Conservation (phyloP, 345 rosid species). For the Noccaea bulbosa region DNA sequence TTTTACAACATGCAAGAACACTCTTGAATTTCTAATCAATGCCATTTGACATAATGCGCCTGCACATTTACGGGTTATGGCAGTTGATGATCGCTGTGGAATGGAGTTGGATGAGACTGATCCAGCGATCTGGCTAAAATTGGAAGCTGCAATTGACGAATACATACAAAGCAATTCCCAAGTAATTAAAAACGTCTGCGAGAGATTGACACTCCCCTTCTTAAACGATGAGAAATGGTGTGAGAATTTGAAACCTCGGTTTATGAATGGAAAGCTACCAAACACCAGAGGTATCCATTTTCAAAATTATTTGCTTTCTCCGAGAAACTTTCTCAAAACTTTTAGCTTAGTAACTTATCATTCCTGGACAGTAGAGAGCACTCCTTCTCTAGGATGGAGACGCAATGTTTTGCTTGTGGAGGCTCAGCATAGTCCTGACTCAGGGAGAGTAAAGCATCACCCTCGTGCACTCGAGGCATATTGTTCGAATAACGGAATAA, state of each 20-base stretch:
- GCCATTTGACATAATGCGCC: not conserved
- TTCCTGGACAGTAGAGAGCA: slow-evolving; percentile 55
- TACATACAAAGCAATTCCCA: slow-evolving; percentile 73
- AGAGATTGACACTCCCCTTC: slow-evolving; percentile 76
- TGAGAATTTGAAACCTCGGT: slow-evolving; percentile 56
- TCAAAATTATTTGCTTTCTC: slow-evolving; percentile 25
- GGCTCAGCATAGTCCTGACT: slow-evolving; percentile 89
- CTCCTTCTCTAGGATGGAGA: slow-evolving; percentile 94
- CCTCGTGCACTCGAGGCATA: slow-evolving; percentile 90
- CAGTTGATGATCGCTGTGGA: slow-evolving; percentile 96
- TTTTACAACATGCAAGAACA: slow-evolving; percentile 25
- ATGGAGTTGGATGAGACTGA: slow-evolving; percentile 99
- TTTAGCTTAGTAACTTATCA: slow-evolving; percentile 15
- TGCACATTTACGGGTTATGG: slow-evolving; percentile 30
- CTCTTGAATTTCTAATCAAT: not conserved
- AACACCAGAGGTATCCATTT: slow-evolving; percentile 38
- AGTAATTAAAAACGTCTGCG: slow-evolving; percentile 70
- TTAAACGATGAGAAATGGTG: slow-evolving; percentile 74
- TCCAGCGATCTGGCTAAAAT: slow-evolving; percentile 88
- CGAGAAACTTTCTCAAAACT: slow-evolving; percentile 36
- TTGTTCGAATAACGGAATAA: slow-evolving; percentile 72
- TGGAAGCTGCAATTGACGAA: slow-evolving; percentile 86
- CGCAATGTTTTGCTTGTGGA: slow-evolving; percentile 89
- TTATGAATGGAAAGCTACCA: slow-evolving; percentile 45
- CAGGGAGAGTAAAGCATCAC: slow-evolving; percentile 78